phyloP scores from a whole-genome alignment of 2,329 filamentous ascomycete genomes.

The Aureobasidium sp. region DNA sequence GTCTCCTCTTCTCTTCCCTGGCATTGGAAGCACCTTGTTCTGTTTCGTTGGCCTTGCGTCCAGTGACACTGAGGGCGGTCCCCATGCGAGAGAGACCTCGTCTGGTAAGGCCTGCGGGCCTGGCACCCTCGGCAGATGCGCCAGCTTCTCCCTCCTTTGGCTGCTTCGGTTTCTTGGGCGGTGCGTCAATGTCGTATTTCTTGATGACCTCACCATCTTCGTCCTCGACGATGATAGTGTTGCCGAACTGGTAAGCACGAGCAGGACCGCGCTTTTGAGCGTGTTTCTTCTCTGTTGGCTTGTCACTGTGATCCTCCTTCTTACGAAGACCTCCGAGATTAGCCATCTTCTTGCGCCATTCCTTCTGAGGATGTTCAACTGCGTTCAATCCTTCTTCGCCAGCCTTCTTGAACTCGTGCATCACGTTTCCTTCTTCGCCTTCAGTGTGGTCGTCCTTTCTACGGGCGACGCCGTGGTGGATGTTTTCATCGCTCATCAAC shows the following conservation, averaged over 20 bases:
- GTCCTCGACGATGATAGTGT: conserved; percentile 83
- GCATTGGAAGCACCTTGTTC: conserved; percentile 18
- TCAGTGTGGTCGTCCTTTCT: conserved; percentile 38
- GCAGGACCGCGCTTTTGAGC: conserved; percentile 54
- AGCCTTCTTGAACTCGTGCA: conserved; percentile 34
- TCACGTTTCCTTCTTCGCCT: conserved; percentile 32
- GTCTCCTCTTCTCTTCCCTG: conserved; percentile 14
- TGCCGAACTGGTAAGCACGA: conserved; percentile 78
- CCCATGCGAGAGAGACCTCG: conserved; percentile 45
- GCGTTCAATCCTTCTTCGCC: conserved; percentile 64
- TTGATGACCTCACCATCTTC: conserved; percentile 81
- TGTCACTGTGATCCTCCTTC: conserved; percentile 28
- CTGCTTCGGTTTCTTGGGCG: conserved; percentile 39
- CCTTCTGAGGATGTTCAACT: conserved; percentile 28
- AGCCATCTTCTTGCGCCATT: conserved; percentile 37
- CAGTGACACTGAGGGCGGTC: conserved; percentile 39
- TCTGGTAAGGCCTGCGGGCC: conserved; percentile 28
- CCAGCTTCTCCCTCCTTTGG: conserved; percentile 23
- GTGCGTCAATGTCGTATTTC: conserved; percentile 63
- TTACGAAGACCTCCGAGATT: conserved; percentile 36
- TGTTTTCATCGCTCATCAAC: conserved; percentile 44
- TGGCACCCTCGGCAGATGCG: conserved; percentile 15
- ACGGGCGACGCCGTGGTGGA: conserved; percentile 36
- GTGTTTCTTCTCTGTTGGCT: conserved; percentile 19
- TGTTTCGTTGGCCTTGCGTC: conserved; percentile 23